Conservation (phyloP, 1,139 yeast genomes). For the Blastobotrys raffinosifermentans region DNA sequence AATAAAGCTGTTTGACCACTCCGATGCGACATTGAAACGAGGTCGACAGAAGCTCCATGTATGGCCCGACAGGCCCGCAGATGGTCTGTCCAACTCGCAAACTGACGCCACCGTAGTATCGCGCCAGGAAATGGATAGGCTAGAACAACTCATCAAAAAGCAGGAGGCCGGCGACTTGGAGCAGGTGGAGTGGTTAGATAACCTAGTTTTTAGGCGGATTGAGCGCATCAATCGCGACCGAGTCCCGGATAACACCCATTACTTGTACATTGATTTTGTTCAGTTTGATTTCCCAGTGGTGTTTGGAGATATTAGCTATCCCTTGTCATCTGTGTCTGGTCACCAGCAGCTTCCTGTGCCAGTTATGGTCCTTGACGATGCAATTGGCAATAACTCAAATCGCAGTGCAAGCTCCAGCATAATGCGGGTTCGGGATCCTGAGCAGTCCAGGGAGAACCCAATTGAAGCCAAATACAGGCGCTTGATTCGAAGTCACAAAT, state of each 20-base stretch:
- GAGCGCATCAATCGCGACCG: constrained; percentile 36
- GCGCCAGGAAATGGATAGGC: constrained; percentile 32
- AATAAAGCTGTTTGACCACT: constrained; percentile 50
- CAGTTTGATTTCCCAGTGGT: constrained; percentile 79
- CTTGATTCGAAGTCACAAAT: constrained; percentile 74
- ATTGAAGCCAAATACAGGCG: constrained; percentile 82
- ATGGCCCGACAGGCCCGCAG: constrained; percentile 33
- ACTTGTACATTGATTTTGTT: constrained; percentile 62
- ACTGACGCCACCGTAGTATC: constrained; percentile 29
- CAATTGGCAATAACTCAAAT: constrained; percentile 6
- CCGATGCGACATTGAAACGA: constrained; percentile 45
- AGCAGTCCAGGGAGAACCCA: constrained; percentile 63
- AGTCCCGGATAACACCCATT: constrained; percentile 34
- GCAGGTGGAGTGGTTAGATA: constrained; percentile 70
- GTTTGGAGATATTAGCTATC: constrained; percentile 54
- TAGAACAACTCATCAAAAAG: constrained; percentile 53
- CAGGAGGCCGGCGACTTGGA: constrained; percentile 66
- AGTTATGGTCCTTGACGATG: constrained; percentile 25
- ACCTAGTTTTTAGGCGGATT: constrained; percentile 53
- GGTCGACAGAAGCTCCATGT: constrained; percentile 53
- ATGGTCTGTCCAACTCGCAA: constrained; percentile 26
- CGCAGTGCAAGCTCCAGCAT: constrained; percentile 33
- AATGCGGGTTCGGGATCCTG: constrained; percentile 57
- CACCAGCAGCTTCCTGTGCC: constrained; percentile 31
- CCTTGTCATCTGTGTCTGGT: constrained; percentile 20